These are phyloP conservation scores for Dictyophora rubrovolvata DNA, from an alignment of 768 basidiomycete species.

Conservation along the genomic window DNA sequence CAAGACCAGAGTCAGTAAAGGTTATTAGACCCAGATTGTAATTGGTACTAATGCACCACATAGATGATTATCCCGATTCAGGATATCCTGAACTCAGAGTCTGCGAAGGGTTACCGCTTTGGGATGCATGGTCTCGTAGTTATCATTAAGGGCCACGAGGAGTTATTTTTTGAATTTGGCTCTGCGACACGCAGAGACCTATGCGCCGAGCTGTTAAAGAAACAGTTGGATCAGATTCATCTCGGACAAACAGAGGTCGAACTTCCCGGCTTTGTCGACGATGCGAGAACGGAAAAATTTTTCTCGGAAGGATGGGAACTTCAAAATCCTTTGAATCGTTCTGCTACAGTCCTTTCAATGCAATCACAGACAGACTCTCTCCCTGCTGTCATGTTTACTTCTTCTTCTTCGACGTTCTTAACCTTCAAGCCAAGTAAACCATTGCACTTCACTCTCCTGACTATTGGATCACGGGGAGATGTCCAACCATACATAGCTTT, in stretches of 20 bases:
- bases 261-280: slow-evolving; percentile 16
- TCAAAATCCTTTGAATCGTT: slow-evolving; percentile 26
- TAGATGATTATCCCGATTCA: slow-evolving; percentile 93
- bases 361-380: slow-evolving; percentile 59
- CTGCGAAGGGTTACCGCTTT: slow-evolving; percentile 79
- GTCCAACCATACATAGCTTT: slow-evolving; percentile 98
- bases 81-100: slow-evolving; percentile 78
- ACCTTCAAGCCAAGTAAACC: slow-evolving; percentile 88
- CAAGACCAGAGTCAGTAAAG: slow-evolving; percentile 63
- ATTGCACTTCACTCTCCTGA: slow-evolving; percentile 86
- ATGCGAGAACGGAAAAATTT: slow-evolving; percentile 58
- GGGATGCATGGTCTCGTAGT: slow-evolving; percentile 84
- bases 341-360: slow-evolving; percentile 35
- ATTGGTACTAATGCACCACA: slow-evolving; percentile 1
- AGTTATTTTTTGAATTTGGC: slow-evolving; percentile 92
- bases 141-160: slow-evolving; percentile 92
- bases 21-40: neutral
- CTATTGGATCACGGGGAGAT: slow-evolving; percentile 93
- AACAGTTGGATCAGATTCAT: slow-evolving; percentile 68
- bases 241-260: slow-evolving; percentile 39
- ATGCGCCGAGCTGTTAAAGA: slow-evolving; percentile 65
- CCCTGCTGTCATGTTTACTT: slow-evolving; percentile 93
- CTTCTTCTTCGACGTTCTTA: slow-evolving; percentile 82
- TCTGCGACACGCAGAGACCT: slow-evolving; percentile 71
- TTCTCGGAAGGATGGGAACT: slow-evolving; percentile 80